phyloP scores from a whole-genome alignment of 345 rosid species.

The Sonneratia caseolaris region DNA sequence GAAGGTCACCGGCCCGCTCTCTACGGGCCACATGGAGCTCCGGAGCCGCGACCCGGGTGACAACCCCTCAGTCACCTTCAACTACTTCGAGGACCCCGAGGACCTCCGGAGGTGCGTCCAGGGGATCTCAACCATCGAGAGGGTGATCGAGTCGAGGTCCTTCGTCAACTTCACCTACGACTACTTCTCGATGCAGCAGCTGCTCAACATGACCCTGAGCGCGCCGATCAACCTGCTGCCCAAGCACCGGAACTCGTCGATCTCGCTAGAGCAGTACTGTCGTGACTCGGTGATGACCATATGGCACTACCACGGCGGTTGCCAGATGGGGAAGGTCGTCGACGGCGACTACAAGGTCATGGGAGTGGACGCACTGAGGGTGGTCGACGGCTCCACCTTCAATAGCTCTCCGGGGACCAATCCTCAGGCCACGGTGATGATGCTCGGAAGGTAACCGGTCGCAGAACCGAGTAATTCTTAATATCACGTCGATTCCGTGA shows the following conservation, averaged over 20 bases:
- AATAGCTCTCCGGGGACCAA: conserved; percentile 73
- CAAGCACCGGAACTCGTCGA: conserved; percentile 33
- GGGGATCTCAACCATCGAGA: conserved; percentile 24
- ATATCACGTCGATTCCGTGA: neutral
- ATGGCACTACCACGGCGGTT: conserved; percentile 95
- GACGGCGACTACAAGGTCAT: conserved; percentile 56
- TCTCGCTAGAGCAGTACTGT: conserved; percentile 60
- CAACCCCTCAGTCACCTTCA: conserved; percentile 31
- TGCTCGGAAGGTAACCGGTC: conserved; percentile 74
- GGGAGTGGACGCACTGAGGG: conserved; percentile 42
- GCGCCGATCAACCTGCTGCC: conserved; percentile 60
- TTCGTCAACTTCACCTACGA: conserved; percentile 23
- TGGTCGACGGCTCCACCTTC: conserved; percentile 79
- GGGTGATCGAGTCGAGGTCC: conserved; percentile 22
- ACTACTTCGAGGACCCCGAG: conserved; percentile 35
- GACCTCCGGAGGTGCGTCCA: conserved; percentile 27
- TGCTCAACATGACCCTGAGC: conserved; percentile 17
- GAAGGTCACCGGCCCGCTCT: conserved; percentile 29
- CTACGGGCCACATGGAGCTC: conserved; percentile 28
- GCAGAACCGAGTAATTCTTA: neutral
- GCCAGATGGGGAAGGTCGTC: conserved; percentile 67
- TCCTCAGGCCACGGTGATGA: conserved; percentile 97
- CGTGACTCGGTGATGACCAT: conserved; percentile 77
- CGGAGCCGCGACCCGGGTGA: conserved; percentile 15
- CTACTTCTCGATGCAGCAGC: conserved; percentile 15